Percentiles rank a stretch among this genome's conserved stretches.
phyloP scores from a whole-genome alignment of 768 basidiomycete genomes.

The Boletales sp. region DNA sequence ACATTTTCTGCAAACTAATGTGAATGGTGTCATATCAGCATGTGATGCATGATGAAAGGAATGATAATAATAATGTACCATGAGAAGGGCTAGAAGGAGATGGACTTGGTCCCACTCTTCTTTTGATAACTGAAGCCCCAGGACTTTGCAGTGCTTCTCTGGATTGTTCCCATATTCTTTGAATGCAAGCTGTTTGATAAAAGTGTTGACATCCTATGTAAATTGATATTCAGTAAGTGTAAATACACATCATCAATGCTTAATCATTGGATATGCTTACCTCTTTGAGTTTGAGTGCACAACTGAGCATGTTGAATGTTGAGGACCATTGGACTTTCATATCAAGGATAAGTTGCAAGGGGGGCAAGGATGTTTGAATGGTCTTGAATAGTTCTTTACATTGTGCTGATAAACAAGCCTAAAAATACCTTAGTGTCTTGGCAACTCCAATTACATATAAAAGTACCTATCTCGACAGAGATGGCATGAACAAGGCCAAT shows the following conservation, averaged over 20 bases:
- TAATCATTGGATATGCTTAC: slow-evolving; percentile 1
- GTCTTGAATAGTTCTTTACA: slow-evolving; percentile 4
- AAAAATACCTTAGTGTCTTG: not conserved
- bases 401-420: slow-evolving; percentile 1
- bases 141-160: not conserved
- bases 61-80: not conserved
- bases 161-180: not conserved
- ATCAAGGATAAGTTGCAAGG: slow-evolving; percentile 1
- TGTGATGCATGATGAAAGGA: not conserved
- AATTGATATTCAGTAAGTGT: not conserved
- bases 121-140: not conserved
- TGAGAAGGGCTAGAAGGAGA: not conserved
- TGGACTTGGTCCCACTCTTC: slow-evolving; percentile 1
- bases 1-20: slow-evolving; percentile 6
- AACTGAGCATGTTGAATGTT: slow-evolving; percentile 4
- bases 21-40: not conserved
- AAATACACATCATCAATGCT: not conserved
- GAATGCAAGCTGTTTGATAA: slow-evolving; percentile 1
- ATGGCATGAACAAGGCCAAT: slow-evolving; percentile 5
- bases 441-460: not conserved
- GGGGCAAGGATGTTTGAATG: not conserved
- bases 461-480: slow-evolving; percentile 1
- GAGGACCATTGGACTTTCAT: slow-evolving; percentile 9
- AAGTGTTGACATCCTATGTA: slow-evolving; percentile 1
- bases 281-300: not conserved